Conservation (phyloP, 768 basidiomycete species). For the Crassisporium funariophilum region DNA sequence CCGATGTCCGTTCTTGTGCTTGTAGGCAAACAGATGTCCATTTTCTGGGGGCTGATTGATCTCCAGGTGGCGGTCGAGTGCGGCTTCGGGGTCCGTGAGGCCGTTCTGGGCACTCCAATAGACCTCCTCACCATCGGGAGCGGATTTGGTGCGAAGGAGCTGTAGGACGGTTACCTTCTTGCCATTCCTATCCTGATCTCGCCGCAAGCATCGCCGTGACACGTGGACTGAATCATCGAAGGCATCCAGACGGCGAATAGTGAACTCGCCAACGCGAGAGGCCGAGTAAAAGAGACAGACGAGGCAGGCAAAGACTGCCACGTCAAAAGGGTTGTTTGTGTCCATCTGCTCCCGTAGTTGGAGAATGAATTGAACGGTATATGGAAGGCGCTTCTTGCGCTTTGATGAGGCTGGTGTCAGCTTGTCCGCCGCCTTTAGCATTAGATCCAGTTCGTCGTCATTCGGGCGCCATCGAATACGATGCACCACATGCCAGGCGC, state of each 20-base stretch:
- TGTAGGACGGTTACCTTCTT: not conserved
- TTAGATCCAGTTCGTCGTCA: conserved; percentile 20
- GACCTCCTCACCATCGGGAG: not conserved
- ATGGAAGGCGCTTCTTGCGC: conserved; percentile 29
- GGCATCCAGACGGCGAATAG: not conserved
- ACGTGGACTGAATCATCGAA: not conserved
- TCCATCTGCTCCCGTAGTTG: conserved; percentile 22
- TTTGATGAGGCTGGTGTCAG: conserved; percentile 31
- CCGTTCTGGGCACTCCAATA: not conserved
- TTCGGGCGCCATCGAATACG: not conserved
- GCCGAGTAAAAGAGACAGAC: not conserved
- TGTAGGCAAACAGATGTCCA: not conserved
- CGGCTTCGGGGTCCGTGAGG: not conserved
- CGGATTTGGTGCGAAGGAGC: not conserved
- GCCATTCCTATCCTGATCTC: not conserved
- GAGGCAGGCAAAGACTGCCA: conserved; percentile 31
- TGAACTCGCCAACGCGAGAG: not conserved
- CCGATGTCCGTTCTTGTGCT: not conserved
- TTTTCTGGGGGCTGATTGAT: not conserved
- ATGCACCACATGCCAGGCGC: conserved; percentile 9
- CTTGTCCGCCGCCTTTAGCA: conserved; percentile 28
- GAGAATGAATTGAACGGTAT: conserved; percentile 25
- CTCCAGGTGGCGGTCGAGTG: not conserved
- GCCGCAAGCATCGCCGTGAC: not conserved
- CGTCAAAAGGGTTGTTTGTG: conserved; percentile 27